A percentile compares a stretch with the other conserved stretches of the same genome.
Evolutionary conservation across 176 grass and related monocot species (phyloP).

Genomic region (Stipa capillata): DNA sequence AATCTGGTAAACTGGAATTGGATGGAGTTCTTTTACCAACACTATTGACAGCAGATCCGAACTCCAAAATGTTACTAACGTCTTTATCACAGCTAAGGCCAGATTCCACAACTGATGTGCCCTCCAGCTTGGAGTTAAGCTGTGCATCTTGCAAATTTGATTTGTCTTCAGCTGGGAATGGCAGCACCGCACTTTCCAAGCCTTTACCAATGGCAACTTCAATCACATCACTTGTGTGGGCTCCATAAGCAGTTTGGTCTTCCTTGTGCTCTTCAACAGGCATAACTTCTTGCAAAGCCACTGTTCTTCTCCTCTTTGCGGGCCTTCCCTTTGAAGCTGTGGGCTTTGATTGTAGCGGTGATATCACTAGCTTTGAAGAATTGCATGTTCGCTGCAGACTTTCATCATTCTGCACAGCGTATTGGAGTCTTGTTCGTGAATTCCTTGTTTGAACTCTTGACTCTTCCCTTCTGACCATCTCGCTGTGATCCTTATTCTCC

Average conservation of each 20-base stretch:
- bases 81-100: neutral
- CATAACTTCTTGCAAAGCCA: neutral
- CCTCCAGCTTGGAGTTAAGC: neutral
- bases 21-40: no score
- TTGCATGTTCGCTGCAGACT: neutral
- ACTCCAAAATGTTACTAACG: neutral
- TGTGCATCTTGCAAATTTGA: slow-evolving; percentile 14
- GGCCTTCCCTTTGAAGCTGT: slow-evolving; percentile 7
- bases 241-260: neutral
- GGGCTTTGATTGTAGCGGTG: neutral
- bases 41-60: neutral
- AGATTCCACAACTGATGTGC: neutral
- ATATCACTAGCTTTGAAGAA: neutral
- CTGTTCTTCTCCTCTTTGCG: slow-evolving; percentile 24
- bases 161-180: neutral
- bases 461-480: neutral
- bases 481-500: neutral
- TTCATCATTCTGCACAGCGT: neutral
- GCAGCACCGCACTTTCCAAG: neutral
- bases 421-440: neutral
- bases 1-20: no score
- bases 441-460: neutral
- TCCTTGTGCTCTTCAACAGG: neutral
- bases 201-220: neutral
- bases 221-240: no score